These are phyloP conservation scores for Populus tomentosa DNA, from an alignment of 441 rosid genomes.

Conservation along the genomic window DNA sequence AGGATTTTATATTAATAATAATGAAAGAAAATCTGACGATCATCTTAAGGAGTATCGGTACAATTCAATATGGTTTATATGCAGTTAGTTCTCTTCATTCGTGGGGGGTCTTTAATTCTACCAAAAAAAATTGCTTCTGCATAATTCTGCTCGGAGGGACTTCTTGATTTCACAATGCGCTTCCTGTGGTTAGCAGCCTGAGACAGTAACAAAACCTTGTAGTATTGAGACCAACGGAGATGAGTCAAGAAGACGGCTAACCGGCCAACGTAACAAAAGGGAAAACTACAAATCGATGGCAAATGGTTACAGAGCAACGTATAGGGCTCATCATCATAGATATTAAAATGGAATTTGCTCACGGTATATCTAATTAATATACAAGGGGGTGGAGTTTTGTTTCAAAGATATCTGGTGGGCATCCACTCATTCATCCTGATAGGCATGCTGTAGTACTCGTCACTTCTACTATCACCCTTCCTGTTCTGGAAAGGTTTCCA, in stretches of 20 bases:
- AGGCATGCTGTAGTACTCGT: slow-evolving; percentile 72
- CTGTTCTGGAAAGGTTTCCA: slow-evolving; percentile 82
- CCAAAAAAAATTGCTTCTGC: too few species aligned
- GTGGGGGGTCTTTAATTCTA: too few species aligned
- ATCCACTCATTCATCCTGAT: slow-evolving; percentile 48
- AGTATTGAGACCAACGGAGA: too few species aligned
- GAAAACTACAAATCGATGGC: neutral
- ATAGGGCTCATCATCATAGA: slow-evolving; percentile 16
- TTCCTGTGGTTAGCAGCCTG: too few species aligned
- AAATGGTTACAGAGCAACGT: neutral
- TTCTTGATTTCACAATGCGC: neutral
- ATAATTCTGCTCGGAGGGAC: too few species aligned
- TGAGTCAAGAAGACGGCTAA: neutral
- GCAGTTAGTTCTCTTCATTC: too few species aligned
- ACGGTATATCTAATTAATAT: slow-evolving; percentile 3
- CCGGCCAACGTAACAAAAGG: neutral
- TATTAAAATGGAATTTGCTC: slow-evolving; percentile 23
- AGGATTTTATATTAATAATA: too few species aligned
- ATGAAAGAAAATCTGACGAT: too few species aligned
- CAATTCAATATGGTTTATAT: too few species aligned
- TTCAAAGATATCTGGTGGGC: slow-evolving; percentile 61
- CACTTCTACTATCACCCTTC: slow-evolving; percentile 60
- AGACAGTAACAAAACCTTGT: too few species aligned
- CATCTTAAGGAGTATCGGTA: too few species aligned
- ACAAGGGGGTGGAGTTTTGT: slow-evolving; percentile 5